Base-by-base conservation (phyloP, 2,329 filamentous ascomycete genomes). In the Botrytis fabae region DNA sequence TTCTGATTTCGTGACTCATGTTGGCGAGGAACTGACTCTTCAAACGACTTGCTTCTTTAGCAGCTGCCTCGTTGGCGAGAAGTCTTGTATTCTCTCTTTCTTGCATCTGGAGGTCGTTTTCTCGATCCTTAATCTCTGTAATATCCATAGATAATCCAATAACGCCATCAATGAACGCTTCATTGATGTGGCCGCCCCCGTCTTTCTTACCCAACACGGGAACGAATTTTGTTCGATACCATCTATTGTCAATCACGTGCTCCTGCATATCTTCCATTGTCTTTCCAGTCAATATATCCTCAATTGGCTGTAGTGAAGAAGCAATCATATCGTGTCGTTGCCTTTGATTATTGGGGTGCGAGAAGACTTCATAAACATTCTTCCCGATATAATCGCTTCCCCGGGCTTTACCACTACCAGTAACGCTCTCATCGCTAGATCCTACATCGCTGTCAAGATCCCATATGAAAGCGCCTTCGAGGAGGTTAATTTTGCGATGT, bases 101-200 rank as follows among this genome's bases (percentile, higher is more conserved):
- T 77, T 92, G 89, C 73, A 86, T 85, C 73, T 88, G 85, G 22
- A 94, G 81, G 57, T 91, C 89, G 60, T 86, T 84, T 76, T 91
- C 91, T 71, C 89, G 86, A 73, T 87, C 84, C 75, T 91, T 91
- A 42, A 93, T 81, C 77, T 93, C 91, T 0, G 92, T 94, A 9
- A 94, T 89, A 78, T 95, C 92, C 87, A 94, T 92, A 63, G 91
- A 91, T n/a, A 94, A 88, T 2, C 91, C 92, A 73, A 94, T 93
- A 2, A 93, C 91, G 1, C 92, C 92, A 75, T 93, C 90, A 32
- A 94, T 85, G 68, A 84, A 86, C 4, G 83, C 81, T 22, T 87
- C 84, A 22, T 81, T 82, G 4, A 82, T 82, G 76, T 85, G 85
- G 22, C 85, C 83, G 22, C 88, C 88, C 40, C 82, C 84, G 2